Conservation (phyloP, 129 eudicot genomes). For the Dittrichia graveolens region DNA sequence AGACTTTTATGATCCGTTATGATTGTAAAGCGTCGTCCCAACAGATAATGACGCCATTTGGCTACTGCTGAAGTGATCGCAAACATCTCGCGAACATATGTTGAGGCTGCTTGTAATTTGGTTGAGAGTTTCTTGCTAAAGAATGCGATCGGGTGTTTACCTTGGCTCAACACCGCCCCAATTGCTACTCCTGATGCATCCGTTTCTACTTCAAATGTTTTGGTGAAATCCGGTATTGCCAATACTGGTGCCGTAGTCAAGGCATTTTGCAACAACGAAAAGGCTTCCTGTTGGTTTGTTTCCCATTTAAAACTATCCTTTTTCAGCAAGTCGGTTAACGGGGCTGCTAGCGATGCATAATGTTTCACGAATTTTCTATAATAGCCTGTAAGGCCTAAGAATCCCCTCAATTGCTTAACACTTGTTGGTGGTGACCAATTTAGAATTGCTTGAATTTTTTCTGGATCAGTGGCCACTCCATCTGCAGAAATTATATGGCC, state of each 20-base stretch:
- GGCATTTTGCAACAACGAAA: conserved; percentile 41
- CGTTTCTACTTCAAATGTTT: conserved; percentile 34
- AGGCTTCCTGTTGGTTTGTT: neutral
- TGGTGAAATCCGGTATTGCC: neutral
- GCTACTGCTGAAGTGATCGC: neutral
- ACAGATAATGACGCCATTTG: neutral
- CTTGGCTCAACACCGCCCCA: conserved; percentile 38
- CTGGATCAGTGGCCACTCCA: no score
- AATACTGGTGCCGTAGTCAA: neutral
- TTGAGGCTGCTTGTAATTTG: neutral
- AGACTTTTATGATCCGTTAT: neutral
- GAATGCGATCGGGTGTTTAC: conserved; percentile 29
- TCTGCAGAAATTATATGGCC: no score
- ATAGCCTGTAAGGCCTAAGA: no score
- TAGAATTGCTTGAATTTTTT: no score
- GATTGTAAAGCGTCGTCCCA: neutral
- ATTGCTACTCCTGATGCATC: conserved; percentile 18
- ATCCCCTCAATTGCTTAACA: no score
- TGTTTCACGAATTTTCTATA: no score
- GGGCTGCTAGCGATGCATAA: no score
- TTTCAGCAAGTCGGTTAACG: no score
- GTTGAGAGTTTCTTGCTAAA: conserved; percentile 49
- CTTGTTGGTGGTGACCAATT: no score
- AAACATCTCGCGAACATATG: neutral
- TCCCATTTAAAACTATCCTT: no score